Conservation (phyloP, 192 early-diverging fungal species). For the Phycomyces blakesleeanus region DNA sequence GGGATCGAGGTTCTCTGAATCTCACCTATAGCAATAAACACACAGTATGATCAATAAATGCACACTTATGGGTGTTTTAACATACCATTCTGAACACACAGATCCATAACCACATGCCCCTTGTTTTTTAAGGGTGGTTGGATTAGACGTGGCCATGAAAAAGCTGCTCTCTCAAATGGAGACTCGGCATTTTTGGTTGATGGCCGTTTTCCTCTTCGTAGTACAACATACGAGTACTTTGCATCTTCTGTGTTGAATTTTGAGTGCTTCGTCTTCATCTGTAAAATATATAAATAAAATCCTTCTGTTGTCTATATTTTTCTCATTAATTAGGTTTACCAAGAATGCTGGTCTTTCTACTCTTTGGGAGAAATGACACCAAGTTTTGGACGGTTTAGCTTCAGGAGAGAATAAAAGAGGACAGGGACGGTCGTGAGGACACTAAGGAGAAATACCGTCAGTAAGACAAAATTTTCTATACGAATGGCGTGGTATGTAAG, state of each 20-base stretch:
- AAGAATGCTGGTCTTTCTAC: constrained; percentile 61
- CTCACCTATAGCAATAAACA: constrained; percentile 25
- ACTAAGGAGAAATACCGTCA: constrained; percentile 31
- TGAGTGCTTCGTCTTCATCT: constrained; percentile 64
- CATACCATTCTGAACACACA: constrained; percentile 48
- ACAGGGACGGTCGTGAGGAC: constrained; percentile 71
- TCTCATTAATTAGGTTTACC: constrained; percentile 22
- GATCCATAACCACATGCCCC: constrained; percentile 72
- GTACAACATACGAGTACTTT: constrained; percentile 74
- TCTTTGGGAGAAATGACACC: constrained; percentile 84
- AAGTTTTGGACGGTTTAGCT: constrained; percentile 39
- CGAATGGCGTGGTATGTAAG: neutral
- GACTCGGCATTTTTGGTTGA: neutral
- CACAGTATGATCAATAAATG: neutral
- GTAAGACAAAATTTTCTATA: neutral
- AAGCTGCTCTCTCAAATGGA: constrained; percentile 38
- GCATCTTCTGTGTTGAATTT: constrained; percentile 68
- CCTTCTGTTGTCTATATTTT: no score
- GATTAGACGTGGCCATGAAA: constrained; percentile 67
- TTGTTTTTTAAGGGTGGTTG: constrained; percentile 75
- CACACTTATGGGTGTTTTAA: neutral
- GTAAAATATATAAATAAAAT: neutral
- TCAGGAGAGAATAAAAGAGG: constrained; percentile 55
- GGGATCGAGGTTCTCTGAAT: constrained; percentile 70
- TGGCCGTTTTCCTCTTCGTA: constrained; percentile 64